phyloP scores from a whole-genome alignment of 768 basidiomycete species.

The Clitopilus passeckerianus region DNA sequence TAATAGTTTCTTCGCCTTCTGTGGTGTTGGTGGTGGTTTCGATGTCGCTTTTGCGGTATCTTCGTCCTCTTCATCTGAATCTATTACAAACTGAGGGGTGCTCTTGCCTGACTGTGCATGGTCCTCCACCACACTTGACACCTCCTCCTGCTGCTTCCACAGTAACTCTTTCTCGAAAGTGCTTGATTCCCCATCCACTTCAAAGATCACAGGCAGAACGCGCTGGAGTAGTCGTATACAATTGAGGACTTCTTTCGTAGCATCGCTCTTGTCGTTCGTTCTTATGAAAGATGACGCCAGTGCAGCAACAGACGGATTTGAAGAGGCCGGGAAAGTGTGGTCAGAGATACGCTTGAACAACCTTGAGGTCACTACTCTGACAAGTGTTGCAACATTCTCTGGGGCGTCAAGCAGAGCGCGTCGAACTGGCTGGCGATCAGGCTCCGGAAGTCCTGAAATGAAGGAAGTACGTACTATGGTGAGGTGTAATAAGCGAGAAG shows the following conservation, averaged over 20 bases:
- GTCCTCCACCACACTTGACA: constrained; percentile 23
- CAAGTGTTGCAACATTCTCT: constrained; percentile 81
- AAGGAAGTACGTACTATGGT: constrained; percentile 60
- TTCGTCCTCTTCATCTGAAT: constrained; percentile 48
- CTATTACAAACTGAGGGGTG: constrained; percentile 79
- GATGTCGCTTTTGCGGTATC: not conserved
- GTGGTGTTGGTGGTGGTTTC: constrained; percentile 2
- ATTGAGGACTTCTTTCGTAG: constrained; percentile 86
- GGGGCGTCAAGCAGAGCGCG: constrained; percentile 79
- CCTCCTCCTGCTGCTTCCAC: constrained; percentile 62
- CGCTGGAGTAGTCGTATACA: constrained; percentile 88
- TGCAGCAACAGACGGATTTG: constrained; percentile 53
- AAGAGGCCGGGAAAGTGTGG: constrained; percentile 70
- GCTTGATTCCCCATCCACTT: constrained; percentile 66
- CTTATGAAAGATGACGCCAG: constrained; percentile 72
- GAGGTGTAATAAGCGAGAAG: constrained; percentile 81
- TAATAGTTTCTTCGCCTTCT: constrained; percentile 37
- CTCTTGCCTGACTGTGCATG: constrained; percentile 17
- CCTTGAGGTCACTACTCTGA: constrained; percentile 62
- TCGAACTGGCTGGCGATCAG: constrained; percentile 49
- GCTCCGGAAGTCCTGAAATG: constrained; percentile 1
- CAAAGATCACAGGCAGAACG: constrained; percentile 87
- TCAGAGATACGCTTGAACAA: constrained; percentile 74
- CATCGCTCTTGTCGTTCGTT: constrained; percentile 46
- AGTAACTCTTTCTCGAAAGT: constrained; percentile 75